Evolutionary conservation across 2,329 filamentous ascomycete species (phyloP).

Genomic region (Hyphodiscus sp.): DNA sequence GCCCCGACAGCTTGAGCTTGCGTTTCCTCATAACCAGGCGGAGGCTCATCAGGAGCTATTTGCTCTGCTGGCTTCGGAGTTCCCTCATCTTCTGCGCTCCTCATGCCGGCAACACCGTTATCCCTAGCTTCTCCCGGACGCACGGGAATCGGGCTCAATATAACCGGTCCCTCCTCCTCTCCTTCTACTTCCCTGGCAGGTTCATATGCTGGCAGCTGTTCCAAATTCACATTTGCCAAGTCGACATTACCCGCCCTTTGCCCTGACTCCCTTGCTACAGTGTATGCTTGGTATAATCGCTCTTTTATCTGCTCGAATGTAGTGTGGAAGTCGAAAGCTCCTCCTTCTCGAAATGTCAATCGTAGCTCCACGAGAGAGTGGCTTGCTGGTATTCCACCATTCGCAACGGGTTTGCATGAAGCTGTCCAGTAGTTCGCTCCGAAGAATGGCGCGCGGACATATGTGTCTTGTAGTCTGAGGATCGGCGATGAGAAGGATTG

Average conservation of each 20-base stretch:
- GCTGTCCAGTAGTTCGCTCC: slow-evolving; percentile 88
- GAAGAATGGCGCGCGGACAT: slow-evolving; percentile 83
- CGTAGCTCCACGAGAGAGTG: slow-evolving; percentile 72
- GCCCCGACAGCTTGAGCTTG: slow-evolving; percentile 62
- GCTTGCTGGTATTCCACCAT: slow-evolving; percentile 73
- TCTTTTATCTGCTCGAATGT: slow-evolving; percentile 81
- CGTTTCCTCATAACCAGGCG: slow-evolving; percentile 86
- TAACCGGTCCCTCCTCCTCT: slow-evolving; percentile 16
- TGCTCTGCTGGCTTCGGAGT: slow-evolving; percentile 7
- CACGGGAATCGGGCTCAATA: slow-evolving; percentile 18
- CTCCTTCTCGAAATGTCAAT: slow-evolving; percentile 88
- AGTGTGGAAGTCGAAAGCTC: slow-evolving; percentile 85
- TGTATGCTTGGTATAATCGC: slow-evolving; percentile 71
- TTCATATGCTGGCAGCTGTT: slow-evolving; percentile 85
- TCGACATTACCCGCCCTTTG: slow-evolving; percentile 44
- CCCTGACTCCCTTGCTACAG: slow-evolving; percentile 65
- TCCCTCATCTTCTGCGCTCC: slow-evolving; percentile 8
- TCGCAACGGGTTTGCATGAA: slow-evolving; percentile 70
- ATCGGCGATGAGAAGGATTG: slow-evolving; percentile 88
- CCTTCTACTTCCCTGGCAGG: slow-evolving; percentile 34
- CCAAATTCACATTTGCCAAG: slow-evolving; percentile 64
- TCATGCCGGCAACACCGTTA: slow-evolving; percentile 13
- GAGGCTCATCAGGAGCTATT: slow-evolving; percentile 62
- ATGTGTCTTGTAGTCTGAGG: slow-evolving; percentile 79
- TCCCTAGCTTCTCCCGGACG: slow-evolving; percentile 15